These are phyloP conservation scores for Parachaetomium inaequale DNA, from an alignment of 495 filamentous ascomycete species.

Conservation along the genomic window DNA sequence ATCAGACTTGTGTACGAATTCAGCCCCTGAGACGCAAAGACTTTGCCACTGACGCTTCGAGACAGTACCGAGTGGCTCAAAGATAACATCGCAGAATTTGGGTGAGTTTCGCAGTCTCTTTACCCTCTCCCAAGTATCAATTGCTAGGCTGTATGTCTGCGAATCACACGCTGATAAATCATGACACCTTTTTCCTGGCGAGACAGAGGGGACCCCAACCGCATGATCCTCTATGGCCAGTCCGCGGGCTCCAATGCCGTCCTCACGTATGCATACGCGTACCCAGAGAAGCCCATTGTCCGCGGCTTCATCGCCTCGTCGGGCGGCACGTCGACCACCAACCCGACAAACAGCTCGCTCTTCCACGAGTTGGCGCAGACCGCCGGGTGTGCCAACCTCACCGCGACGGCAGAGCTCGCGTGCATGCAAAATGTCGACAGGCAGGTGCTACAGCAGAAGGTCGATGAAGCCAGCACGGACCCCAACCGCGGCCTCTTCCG, in stretches of 20 bases:
- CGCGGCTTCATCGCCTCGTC: slow-evolving; percentile 50
- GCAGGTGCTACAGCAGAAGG: slow-evolving; percentile 37
- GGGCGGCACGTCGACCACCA: slow-evolving; percentile 43
- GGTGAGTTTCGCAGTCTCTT: slow-evolving; percentile 33
- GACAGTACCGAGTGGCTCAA: slow-evolving; percentile 44
- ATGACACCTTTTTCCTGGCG: background rate
- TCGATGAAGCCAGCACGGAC: slow-evolving; percentile 15
- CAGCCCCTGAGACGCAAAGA: background rate
- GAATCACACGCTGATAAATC: too few relatives aligned
- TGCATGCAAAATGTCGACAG: slow-evolving; percentile 47
- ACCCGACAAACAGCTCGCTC: slow-evolving; percentile 33
- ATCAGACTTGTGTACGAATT: slow-evolving; percentile 39
- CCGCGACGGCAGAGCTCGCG: slow-evolving; percentile 38
- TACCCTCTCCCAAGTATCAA: background rate
- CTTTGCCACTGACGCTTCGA: background rate
- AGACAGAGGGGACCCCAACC: slow-evolving; percentile 36
- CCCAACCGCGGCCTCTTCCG: slow-evolving; percentile 21
- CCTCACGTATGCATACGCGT: slow-evolving; percentile 47
- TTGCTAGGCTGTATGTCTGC: too few relatives aligned
- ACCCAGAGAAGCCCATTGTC: slow-evolving; percentile 40
- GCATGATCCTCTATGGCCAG: slow-evolving; percentile 49
- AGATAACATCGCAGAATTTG: slow-evolving; percentile 54
- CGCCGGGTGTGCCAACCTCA: slow-evolving; percentile 43
- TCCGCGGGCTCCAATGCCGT: slow-evolving; percentile 46
- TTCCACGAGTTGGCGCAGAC: slow-evolving; percentile 34